Conservation (phyloP, 2,329 filamentous ascomycete species). For the Penicillium sp. region DNA sequence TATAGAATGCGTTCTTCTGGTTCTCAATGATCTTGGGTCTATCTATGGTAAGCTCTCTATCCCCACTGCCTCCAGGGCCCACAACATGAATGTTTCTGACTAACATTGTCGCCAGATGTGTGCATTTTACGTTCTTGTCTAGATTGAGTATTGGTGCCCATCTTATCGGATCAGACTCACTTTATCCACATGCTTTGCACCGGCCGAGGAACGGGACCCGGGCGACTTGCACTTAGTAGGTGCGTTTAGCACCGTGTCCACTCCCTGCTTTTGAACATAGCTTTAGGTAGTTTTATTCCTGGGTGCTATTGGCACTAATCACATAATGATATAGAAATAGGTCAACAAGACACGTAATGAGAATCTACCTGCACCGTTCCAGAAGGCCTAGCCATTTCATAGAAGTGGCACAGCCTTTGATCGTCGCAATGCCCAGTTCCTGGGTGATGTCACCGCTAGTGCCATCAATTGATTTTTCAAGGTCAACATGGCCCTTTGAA, state of each 20-base stretch:
- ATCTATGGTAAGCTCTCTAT: slow-evolving; percentile 64
- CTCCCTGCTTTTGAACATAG: neutral
- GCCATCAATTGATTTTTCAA: no score
- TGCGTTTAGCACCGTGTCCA: neutral
- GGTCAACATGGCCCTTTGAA: no score
- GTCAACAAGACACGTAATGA: neutral
- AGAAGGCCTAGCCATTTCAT: no score
- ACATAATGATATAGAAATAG: neutral
- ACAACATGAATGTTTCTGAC: neutral
- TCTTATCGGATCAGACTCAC: neutral
- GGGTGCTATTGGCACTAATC: neutral
- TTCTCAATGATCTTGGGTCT: slow-evolving; percentile 85
- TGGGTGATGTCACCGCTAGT: no score
- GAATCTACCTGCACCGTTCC: neutral
- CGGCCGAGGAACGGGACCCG: slow-evolving; percentile 4
- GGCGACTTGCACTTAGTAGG: neutral
- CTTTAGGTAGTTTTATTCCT: neutral
- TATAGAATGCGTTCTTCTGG: slow-evolving; percentile 81
- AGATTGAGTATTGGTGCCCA: neutral
- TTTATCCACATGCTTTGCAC: neutral
- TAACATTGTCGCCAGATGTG: slow-evolving; percentile 50
- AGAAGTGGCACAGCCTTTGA: no score
- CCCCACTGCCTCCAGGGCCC: neutral
- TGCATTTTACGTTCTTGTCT: slow-evolving; percentile 59
- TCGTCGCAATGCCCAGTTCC: no score